Evolutionary conservation across 2,329 filamentous ascomycete genomes (phyloP), one percentile per base, ranked within the genome.

Genomic region (Ascochyta viciae-villosae): DNA sequence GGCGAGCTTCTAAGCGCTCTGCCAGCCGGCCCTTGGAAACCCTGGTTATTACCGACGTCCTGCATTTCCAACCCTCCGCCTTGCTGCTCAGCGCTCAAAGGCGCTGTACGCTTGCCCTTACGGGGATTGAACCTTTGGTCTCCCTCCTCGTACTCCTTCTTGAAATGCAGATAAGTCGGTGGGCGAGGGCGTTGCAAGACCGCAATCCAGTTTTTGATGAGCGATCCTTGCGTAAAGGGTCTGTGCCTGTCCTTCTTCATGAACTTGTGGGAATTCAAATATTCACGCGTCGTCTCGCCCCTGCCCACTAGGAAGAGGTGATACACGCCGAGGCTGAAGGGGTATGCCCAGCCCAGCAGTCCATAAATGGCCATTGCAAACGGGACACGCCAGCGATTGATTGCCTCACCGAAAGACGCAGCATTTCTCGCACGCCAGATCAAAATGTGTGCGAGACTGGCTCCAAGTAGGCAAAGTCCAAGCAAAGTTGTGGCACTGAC

Each of bases 261-360:
- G 74, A 99, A 98, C 76, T 98, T 98, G 77, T 96, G 92, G 4
- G 90, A 93, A 77, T 96, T 96, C 62, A 99, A 86, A 74, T 96
- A 97, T 77, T 99, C 95, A 65, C 95, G 85, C 0, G 95, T 99
- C 0, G 94, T 99, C 80, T 99, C 94, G 44, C 94, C 95, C 29
- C 94, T 85, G 6, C 87, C 89, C 79, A 96, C 92, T 39, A 99
- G 83, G 78, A 96, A 97, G 42, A 98, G 73, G 77, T 99, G 95
- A 74, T 99, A 99, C 22, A 85, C 85, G 81, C 88, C 91, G 6
- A 99, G 80, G 39, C 92, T 91, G 37, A 88, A 85, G 0, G 94
- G 94, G 74, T 99, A 99, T 6, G 88, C 82, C 37, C 89, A 85
- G 0, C 83, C 86, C 37, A 99, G 62, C 41, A 92, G 77, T 8